phyloP scores from a whole-genome alignment of 1,139 yeast genomes.

The Zhuliangozyma blackwelliae region DNA sequence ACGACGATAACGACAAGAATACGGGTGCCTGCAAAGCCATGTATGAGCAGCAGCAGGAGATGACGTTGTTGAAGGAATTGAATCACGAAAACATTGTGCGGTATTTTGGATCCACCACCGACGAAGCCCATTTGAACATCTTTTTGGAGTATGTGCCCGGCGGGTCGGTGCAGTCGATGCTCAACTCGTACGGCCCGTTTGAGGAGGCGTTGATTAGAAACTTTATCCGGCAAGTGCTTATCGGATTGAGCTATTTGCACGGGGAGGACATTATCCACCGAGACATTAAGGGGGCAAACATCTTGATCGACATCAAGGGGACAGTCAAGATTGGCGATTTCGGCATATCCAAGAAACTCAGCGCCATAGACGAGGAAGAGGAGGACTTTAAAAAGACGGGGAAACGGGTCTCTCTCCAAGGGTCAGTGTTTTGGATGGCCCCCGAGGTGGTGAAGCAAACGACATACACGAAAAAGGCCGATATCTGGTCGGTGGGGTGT shows the following conservation, averaged over 20 bases:
- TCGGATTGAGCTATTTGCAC: slow-evolving; percentile 79
- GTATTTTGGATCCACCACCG: slow-evolving; percentile 80
- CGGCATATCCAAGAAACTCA: slow-evolving; percentile 82
- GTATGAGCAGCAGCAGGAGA: slow-evolving; percentile 87
- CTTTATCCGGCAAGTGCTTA: slow-evolving; percentile 77
- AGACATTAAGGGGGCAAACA: slow-evolving; percentile 92
- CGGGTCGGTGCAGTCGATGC: slow-evolving; percentile 87
- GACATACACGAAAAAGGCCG: slow-evolving; percentile 84
- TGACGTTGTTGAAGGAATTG: slow-evolving; percentile 69
- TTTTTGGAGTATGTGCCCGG: slow-evolving; percentile 96
- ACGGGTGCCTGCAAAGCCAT: slow-evolving; percentile 51
- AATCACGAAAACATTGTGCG: slow-evolving; percentile 92
- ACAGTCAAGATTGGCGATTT: slow-evolving; percentile 91
- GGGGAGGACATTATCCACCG: slow-evolving; percentile 82
- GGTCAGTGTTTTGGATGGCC: slow-evolving; percentile 98
- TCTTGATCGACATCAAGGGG: slow-evolving; percentile 84
- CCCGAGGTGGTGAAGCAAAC: slow-evolving; percentile 95
- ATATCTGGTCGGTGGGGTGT: slow-evolving; percentile 95
- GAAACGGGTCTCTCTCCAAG: slow-evolving; percentile 83
- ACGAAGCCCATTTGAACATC: slow-evolving; percentile 67
- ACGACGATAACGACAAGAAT: slow-evolving; percentile 24
- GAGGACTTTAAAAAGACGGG: slow-evolving; percentile 26
- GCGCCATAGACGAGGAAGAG: slow-evolving; percentile 21
- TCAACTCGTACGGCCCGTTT: slow-evolving; percentile 83
- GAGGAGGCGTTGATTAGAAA: slow-evolving; percentile 85